These are phyloP conservation scores for Suillus spraguei DNA, from an alignment of 768 basidiomycete species.

Conservation along the genomic window DNA sequence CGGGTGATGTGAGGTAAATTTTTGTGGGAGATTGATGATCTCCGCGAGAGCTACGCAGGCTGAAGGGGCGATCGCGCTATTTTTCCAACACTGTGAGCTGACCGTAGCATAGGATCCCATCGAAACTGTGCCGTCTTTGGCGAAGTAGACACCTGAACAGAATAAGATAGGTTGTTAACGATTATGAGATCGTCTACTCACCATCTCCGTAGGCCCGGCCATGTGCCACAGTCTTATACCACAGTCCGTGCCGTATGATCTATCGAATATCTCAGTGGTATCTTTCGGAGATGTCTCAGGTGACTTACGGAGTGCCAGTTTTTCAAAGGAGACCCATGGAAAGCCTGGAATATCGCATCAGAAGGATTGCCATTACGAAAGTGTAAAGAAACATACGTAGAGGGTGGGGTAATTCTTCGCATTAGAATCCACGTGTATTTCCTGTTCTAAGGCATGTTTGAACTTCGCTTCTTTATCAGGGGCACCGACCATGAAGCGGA, in stretches of 20 bases:
- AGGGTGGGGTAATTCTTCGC: conserved; percentile 37
- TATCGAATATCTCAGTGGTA: conserved; percentile 22
- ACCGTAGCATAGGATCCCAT: conserved; percentile 44
- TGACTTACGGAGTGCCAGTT: conserved; percentile 71
- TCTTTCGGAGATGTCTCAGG: neutral
- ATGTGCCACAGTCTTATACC: conserved; percentile 56
- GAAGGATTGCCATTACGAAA: neutral
- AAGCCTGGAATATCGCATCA: conserved; percentile 46
- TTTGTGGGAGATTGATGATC: conserved; percentile 58
- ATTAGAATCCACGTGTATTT: conserved; percentile 40
- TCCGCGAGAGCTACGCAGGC: conserved; percentile 64
- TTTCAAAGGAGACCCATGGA: conserved; percentile 63
- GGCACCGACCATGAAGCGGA: conserved; percentile 69
- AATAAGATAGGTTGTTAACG: neutral
- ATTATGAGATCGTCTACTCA: conserved; percentile 21
- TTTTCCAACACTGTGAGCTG: conserved; percentile 46
- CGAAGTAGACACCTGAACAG: conserved; percentile 63
- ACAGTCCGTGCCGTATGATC: conserved; percentile 76
- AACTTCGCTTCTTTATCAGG: conserved; percentile 75
- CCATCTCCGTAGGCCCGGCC: conserved; percentile 70
- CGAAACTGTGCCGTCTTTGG: conserved; percentile 56
- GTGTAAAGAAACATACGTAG: conserved; percentile 12
- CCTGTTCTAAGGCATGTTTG: conserved; percentile 43
- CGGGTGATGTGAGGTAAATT: conserved; percentile 55
- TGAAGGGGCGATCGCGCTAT: conserved; percentile 47